Evolutionary conservation across 768 basidiomycete genomes (phyloP).

Genomic region (Suillus brevipes): DNA sequence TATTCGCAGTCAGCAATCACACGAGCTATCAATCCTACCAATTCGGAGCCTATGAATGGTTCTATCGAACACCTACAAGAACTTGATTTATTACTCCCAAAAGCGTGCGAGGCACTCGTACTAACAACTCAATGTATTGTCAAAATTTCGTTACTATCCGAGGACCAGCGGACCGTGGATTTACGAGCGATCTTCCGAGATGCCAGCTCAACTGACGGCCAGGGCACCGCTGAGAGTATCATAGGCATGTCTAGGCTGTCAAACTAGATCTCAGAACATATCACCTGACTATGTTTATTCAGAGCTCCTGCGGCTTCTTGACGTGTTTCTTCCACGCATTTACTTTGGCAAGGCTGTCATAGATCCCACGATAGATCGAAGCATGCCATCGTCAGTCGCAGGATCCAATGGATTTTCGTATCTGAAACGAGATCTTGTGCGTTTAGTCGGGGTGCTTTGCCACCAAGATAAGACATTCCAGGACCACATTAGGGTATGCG

Average conservation of each 20-base stretch:
- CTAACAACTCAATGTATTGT: slow-evolving; percentile 76
- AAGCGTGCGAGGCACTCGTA: slow-evolving; percentile 78
- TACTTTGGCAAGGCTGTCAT: slow-evolving; percentile 69
- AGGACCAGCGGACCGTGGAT: slow-evolving; percentile 31
- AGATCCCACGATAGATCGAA: slow-evolving; percentile 9
- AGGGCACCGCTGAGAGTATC: slow-evolving; percentile 52
- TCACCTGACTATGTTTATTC: slow-evolving; percentile 10
- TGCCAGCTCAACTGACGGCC: slow-evolving; percentile 38
- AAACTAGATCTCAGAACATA: neutral
- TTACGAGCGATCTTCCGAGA: slow-evolving; percentile 47
- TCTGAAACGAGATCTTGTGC: slow-evolving; percentile 88
- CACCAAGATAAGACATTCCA: slow-evolving; percentile 66
- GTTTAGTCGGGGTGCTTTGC: slow-evolving; percentile 77
- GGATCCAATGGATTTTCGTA: slow-evolving; percentile 71
- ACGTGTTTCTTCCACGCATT: slow-evolving; percentile 82
- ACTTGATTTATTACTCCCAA: slow-evolving; percentile 72
- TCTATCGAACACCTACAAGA: slow-evolving; percentile 31
- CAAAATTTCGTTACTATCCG: slow-evolving; percentile 51
- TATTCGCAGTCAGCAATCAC: slow-evolving; percentile 58
- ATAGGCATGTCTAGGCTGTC: slow-evolving; percentile 48
- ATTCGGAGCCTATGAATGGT: slow-evolving; percentile 13
- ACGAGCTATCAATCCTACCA: slow-evolving; percentile 40
- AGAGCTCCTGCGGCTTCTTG: slow-evolving; percentile 77
- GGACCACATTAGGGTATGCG: slow-evolving; percentile 67
- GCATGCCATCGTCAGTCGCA: slow-evolving; percentile 20